phyloP scores from a whole-genome alignment of 352 stramenopile species.

The Phytophthora palmivora region DNA sequence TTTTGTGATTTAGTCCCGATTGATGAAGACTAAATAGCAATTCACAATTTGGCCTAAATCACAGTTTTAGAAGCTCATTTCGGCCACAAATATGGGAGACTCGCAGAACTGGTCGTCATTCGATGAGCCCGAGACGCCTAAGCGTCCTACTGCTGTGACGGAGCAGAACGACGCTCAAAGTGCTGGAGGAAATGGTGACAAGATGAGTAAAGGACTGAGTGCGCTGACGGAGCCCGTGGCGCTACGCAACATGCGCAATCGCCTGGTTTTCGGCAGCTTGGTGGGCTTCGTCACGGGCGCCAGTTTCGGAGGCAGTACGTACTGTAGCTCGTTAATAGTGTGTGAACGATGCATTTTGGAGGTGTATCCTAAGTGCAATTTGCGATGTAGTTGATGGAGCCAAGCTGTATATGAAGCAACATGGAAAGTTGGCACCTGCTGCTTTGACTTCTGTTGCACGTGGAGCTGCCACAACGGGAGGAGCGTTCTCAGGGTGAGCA shows the following conservation, averaged over 20 bases:
- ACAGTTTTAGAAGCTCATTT: neutral
- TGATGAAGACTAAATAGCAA: neutral
- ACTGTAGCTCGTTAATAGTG: neutral
- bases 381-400: slow-evolving; percentile 62
- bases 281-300: slow-evolving; percentile 82
- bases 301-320: slow-evolving; percentile 79
- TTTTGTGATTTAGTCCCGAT: neutral
- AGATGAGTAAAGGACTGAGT: slow-evolving; percentile 11
- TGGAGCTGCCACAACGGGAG: slow-evolving; percentile 63
- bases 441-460: slow-evolving; percentile 54
- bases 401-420: slow-evolving; percentile 67
- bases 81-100: slow-evolving; percentile 58
- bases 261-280: slow-evolving; percentile 78
- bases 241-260: slow-evolving; percentile 67
- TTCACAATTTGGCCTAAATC: too few relatives aligned
- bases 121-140: slow-evolving; percentile 52
- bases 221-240: slow-evolving; percentile 43
- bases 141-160: slow-evolving; percentile 16
- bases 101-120: slow-evolving; percentile 88
- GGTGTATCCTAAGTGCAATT: slow-evolving; percentile 9
- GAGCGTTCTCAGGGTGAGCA: slow-evolving; percentile 61
- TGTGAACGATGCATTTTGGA: neutral
- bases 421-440: slow-evolving; percentile 54
- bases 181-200: neutral
- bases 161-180: slow-evolving; percentile 12